These are phyloP conservation scores for Sanghuangporus baumii DNA, from an alignment of 1,284 basidiomycete genomes.

Conservation along the genomic window DNA sequence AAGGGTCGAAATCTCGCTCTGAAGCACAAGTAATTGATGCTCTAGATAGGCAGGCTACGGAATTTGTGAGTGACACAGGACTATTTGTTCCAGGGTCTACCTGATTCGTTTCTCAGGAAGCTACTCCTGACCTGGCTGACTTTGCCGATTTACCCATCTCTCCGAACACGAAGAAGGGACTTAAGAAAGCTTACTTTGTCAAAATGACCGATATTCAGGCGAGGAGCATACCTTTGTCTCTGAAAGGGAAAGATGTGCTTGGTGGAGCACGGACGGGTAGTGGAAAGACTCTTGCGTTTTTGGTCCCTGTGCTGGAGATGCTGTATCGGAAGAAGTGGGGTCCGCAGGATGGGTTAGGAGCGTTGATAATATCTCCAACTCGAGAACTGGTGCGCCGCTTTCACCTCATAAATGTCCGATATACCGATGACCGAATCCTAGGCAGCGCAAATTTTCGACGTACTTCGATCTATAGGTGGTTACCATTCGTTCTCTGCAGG, in stretches of 20 bases:
- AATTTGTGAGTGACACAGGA: constrained; percentile 45
- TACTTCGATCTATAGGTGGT: constrained; percentile 86
- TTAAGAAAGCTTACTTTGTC: constrained; percentile 82
- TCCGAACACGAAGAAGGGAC: constrained; percentile 62
- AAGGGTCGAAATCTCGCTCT: constrained; percentile 17
- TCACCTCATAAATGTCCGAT: background rate
- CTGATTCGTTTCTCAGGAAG: constrained; percentile 33
- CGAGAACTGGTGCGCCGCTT: constrained; percentile 67
- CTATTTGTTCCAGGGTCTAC: constrained; percentile 21
- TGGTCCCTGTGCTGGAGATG: constrained; percentile 73
- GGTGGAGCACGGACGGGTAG: constrained; percentile 79
- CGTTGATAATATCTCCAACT: constrained; percentile 92
- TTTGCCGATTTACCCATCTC: constrained; percentile 72
- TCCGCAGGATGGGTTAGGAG: constrained; percentile 81
- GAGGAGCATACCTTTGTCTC: constrained; percentile 54
- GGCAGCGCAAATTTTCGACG: constrained; percentile 98
- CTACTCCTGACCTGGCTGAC: constrained; percentile 39
- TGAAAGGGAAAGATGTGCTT: constrained; percentile 67
- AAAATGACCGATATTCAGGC: constrained; percentile 83
- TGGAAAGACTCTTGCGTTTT: constrained; percentile 81
- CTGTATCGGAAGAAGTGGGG: constrained; percentile 77
- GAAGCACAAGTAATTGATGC: constrained; percentile 51
- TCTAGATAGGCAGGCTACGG: constrained; percentile 46
- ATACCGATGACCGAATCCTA: constrained; percentile 25
- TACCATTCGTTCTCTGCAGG: constrained; percentile 93